Base-by-base conservation (phyloP, 2,329 filamentous ascomycete genomes). In the Ceratocystis harringtonii region DNA sequence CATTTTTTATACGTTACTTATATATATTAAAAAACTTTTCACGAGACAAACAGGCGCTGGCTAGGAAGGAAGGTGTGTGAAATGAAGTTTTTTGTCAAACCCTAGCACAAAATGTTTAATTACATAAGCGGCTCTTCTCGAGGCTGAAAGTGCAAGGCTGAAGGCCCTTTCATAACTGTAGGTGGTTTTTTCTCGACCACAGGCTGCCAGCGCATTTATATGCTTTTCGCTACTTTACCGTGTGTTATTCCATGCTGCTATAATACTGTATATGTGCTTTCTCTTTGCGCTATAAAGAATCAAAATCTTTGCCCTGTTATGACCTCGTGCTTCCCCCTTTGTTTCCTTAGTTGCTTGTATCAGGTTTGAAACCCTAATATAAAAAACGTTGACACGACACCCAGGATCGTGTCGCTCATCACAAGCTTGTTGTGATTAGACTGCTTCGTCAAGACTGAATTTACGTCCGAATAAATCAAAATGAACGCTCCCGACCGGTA, bases 401-500 rank as follows among this genome's bases (percentile, higher is more conserved):
- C 55, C n/a, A 36, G 30, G 25, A 58, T 58, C 30, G 25, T 58
- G 55, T 58, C 22, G 25, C 55, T 19, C 25, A 58, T 58, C 22
- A 22, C 48, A 15, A 15, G 25, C 55, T 15, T 36, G 30, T 17
- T 32, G 52, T 36, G 25, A n/a, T 8, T n/a, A 58, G 25, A 32
- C 55, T 36, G 15, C 17, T 8, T 63, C 19, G 19, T 41, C 10
- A 43, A 52, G 25, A 41, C 44, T 25, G 22, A 63, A 19, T 44
- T 32, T 17, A 32, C 17, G 32, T 19, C 28, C 28, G 28, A 30
- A 30, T 8, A 17, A 17, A 15, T 15, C 68, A 78, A 70, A 32
- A 82, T 83, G 80, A 83, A 83, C 75, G 80, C 80, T 12, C 80
- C 80, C 19, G 80, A 83, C 71, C 76, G 80, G 80, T 82, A 69